phyloP scores from a whole-genome alignment of 768 basidiomycete species.

The Hemileccinum rubropunctum region DNA sequence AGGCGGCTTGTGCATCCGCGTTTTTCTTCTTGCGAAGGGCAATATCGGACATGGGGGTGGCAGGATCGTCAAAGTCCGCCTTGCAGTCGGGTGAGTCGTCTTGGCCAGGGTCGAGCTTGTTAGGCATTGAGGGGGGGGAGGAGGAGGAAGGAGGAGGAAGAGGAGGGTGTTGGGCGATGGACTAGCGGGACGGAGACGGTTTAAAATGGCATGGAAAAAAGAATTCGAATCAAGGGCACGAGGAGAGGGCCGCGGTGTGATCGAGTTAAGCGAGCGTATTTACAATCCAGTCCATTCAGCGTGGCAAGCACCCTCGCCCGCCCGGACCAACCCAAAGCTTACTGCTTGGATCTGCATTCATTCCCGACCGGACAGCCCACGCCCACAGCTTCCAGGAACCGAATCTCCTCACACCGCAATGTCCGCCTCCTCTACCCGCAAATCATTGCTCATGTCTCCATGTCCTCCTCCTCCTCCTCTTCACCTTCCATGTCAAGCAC shows the following conservation, averaged over 20 bases:
- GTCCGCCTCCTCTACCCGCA: conserved; percentile 33
- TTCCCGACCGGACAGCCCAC: conserved; percentile 24
- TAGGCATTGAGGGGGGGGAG: conserved; percentile 24
- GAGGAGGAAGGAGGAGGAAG: conserved; percentile 1
- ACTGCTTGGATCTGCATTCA: conserved; percentile 32
- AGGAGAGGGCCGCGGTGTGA: conserved; percentile 49
- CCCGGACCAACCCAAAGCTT: too few species aligned
- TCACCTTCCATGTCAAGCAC: conserved; percentile 77
- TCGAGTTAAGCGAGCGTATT: conserved; percentile 38
- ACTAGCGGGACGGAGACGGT: conserved; percentile 30
- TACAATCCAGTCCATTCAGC: conserved; percentile 34
- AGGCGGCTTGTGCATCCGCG: conserved; percentile 85
- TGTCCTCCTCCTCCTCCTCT: conserved; percentile 40
- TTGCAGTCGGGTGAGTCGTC: conserved; percentile 38
- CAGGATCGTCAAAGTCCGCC: conserved; percentile 34
- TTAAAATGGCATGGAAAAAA: conserved; percentile 63
- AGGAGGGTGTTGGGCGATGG: conserved; percentile 3
- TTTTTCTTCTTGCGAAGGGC: conserved; percentile 85
- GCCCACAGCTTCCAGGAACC: conserved; percentile 33
- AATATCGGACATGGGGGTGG: conserved; percentile 56
- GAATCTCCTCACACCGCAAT: too few species aligned
- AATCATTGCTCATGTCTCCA: conserved; percentile 16
- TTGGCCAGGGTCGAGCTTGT: conserved; percentile 28
- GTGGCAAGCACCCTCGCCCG: conserved; percentile 6
- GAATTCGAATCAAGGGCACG: conserved; percentile 67